Evolutionary conservation across 2,329 filamentous ascomycete species (phyloP).

Genomic region (Ascochyta lentis): DNA sequence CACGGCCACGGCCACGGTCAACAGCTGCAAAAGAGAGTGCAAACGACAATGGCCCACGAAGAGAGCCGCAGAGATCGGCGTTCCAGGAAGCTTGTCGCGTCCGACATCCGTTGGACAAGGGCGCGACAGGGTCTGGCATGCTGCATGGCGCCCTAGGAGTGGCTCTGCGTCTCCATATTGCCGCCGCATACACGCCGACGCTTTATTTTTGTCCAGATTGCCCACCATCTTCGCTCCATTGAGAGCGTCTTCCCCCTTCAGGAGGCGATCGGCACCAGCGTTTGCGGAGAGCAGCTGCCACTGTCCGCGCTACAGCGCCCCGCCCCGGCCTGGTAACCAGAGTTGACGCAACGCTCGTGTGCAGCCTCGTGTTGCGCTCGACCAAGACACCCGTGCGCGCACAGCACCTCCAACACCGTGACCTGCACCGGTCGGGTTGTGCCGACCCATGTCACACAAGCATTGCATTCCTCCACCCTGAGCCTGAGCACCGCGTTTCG

Average conservation of each 20-base stretch:
- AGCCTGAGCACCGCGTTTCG: slow-evolving; percentile 9
- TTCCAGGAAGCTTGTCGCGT: slow-evolving; percentile 17
- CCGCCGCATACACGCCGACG: slow-evolving; percentile 21
- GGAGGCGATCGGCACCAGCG: slow-evolving; percentile 18
- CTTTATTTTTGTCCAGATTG: slow-evolving; percentile 15
- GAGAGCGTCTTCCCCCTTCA: slow-evolving; percentile 11
- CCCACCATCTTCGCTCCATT: slow-evolving; percentile 9
- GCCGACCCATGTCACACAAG: slow-evolving; percentile 3
- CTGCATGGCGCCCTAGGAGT: slow-evolving; percentile 10
- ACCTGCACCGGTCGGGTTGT: not conserved
- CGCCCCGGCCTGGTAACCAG: slow-evolving; percentile 6
- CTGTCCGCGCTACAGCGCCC: slow-evolving; percentile 11
- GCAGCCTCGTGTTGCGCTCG: not conserved
- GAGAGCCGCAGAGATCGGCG: slow-evolving; percentile 9
- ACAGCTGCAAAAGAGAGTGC: slow-evolving; percentile 7
- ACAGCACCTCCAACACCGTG: slow-evolving; percentile 11
- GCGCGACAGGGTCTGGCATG: slow-evolving; percentile 17
- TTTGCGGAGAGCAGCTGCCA: slow-evolving; percentile 17
- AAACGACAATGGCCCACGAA: not conserved
- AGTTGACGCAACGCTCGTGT: slow-evolving; percentile 2
- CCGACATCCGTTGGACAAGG: slow-evolving; percentile 16
- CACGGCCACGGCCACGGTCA: not conserved
- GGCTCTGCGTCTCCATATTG: slow-evolving; percentile 11
- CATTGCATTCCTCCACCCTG: slow-evolving; percentile 1
- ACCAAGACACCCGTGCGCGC: not conserved